Evolutionary conservation across 2,329 filamentous ascomycete genomes (phyloP), one percentile per base, ranked within the genome.

Genomic region (Trichoderma koningiopsis): DNA sequence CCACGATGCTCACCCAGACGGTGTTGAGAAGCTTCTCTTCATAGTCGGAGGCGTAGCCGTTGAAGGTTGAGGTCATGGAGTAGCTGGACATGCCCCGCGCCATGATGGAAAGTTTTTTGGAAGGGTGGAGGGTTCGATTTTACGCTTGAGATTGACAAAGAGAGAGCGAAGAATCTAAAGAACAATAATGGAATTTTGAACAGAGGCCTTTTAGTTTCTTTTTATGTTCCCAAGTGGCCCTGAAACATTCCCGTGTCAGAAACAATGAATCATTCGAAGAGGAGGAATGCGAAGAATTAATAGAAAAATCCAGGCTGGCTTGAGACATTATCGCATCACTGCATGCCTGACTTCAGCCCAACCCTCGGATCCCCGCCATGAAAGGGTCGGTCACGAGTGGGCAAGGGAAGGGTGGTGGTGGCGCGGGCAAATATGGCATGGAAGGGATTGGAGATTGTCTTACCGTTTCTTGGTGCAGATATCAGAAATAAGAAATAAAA

Each of bases 1-100:
- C 79, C 52, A 85, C 74, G n/a, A 85, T 79, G 52, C 81, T 80
- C 59, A 85, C 78, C 82, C 83, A 85, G 59, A 85, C 73, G 40
- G 78, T 77, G 77, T 85, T 84, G 58, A 85, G 76, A 40, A 84
- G 77, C 62, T 76, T 74, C 68, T 80, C 77, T 69, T 82, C 77
- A 70, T 79, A 73, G 65, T 76, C 77, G 53, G 74, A 75, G 71
- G 60, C 76, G 74, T 70, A 76, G 74, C 68, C 73, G 73, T 75
- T 74, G 72, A 75, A 72, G 71, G 75, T 70, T 29, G 72, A 58
- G 27, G 63, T 52, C 43, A 70, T 58, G 68, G 68, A 43, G 58
- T 61, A 70, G 53, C 61, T 53, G 7, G 62, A 61, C 63, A 69
- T 69, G 61, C 68, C 35, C 55, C 69, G 53, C 35, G 63, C 58